Evolutionary conservation across 2,329 filamentous ascomycete genomes (phyloP), one percentile per base, ranked within the genome.

Genomic region (Ceratocystiopsis brevicomis): DNA sequence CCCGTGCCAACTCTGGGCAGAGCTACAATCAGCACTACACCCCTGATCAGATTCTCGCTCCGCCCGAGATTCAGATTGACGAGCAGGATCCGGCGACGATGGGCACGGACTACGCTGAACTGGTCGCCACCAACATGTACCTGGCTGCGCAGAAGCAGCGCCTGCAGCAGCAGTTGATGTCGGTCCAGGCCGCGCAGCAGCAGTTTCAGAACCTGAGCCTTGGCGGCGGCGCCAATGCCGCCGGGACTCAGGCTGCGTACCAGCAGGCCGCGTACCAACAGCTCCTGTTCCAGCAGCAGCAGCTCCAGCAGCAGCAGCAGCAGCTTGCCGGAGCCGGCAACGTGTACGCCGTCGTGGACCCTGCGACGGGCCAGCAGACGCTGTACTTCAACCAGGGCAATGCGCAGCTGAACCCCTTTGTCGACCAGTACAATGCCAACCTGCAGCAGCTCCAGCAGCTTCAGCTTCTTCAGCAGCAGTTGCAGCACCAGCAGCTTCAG

Each of bases 111-210:
- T 90, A 94, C 52, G 83, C 86, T 43, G 85, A 94, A 61, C 69
- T 96, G 50, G 74, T 95, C 55, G 81, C 85, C 45, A 92, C 86
- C 54, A 94, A 95, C 59, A 65, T 90, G 57, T 93, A 92, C 56
- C 71, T 98, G 41, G 85, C 86, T 37, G 85, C 94, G 57, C 87
- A 94, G 62, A 88, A 96, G 63, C 86, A 94, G 64, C 81, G 83
- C 50, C 75, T 96, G 42, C 87, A 96, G 63, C 87, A 95, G 63
- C 86, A 96, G 63, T 71, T 96, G 51, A 74, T 85, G 52, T 82
- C 67, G 50, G 76, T 95, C 19, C 90, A 88, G 54, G 77, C 78
- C 42, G 81, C 82, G 35, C 81, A 84, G 47, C 81, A 86, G 61
- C 81, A 87, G 60, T 81, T 87, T 55, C 81, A 86, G 58, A 76